Percentiles rank a stretch among this genome's conserved stretches.
Evolutionary conservation across 2,329 filamentous ascomycete genomes (phyloP).

Genomic region (Xylariaceae sp.): DNA sequence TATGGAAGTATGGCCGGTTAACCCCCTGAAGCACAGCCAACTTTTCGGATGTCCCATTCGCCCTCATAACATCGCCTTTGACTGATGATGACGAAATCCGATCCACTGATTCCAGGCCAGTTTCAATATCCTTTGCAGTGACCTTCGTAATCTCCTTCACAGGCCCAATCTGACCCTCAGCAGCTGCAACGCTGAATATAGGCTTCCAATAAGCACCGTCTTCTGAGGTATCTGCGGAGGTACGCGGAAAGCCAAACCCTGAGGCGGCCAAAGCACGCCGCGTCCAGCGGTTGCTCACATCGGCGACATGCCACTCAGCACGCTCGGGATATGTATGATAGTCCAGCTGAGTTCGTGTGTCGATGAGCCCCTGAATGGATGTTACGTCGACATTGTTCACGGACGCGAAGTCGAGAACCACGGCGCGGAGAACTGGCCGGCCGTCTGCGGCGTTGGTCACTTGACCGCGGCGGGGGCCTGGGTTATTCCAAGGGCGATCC

Average conservation of each 20-base stretch:
- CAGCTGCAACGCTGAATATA: slow-evolving; percentile 36
- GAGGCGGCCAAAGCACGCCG: slow-evolving; percentile 60
- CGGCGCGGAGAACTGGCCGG: slow-evolving; percentile 52
- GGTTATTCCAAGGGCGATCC: slow-evolving; percentile 52
- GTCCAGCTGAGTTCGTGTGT: slow-evolving; percentile 60
- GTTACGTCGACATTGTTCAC: slow-evolving; percentile 64
- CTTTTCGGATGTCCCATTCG: slow-evolving; percentile 39
- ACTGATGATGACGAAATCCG: slow-evolving; percentile 28
- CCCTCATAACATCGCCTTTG: slow-evolving; percentile 26
- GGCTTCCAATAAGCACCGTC: slow-evolving; percentile 27
- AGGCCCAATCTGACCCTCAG: slow-evolving; percentile 12
- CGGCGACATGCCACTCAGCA: slow-evolving; percentile 59
- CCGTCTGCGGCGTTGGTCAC: slow-evolving; percentile 31
- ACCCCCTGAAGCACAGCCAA: slow-evolving; percentile 51
- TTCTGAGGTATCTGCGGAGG: slow-evolving; percentile 18
- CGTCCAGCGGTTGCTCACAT: slow-evolving; percentile 61
- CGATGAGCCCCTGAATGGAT: slow-evolving; percentile 58
- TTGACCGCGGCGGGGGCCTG: slow-evolving; percentile 35
- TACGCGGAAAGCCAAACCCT: slow-evolving; percentile 53
- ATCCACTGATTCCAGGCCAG: slow-evolving; percentile 6
- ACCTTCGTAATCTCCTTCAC: slow-evolving; percentile 24
- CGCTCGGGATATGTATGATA: slow-evolving; percentile 53
- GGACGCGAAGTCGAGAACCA: slow-evolving; percentile 61
- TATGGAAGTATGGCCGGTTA: slow-evolving; percentile 59
- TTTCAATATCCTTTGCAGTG: slow-evolving; percentile 21